Evolutionary conservation across 805 yeast species (phyloP).

Genomic region (Ogataea degrootiae): DNA sequence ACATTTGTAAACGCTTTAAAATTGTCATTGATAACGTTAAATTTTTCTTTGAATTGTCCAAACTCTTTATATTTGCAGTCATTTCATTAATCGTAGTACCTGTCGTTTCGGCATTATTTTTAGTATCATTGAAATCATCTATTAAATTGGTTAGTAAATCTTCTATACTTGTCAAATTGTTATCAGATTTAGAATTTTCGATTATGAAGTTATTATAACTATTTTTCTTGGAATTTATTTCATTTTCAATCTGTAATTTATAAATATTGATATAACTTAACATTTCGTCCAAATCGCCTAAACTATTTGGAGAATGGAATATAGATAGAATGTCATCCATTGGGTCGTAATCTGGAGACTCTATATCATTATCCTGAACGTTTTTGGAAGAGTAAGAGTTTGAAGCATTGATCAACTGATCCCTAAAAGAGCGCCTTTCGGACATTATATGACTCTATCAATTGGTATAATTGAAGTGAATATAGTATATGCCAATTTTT

Average conservation of each 20-base stretch:
- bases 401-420: slow-evolving; percentile 21
- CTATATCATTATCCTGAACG: slow-evolving; percentile 18
- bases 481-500: no score
- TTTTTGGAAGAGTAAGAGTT: slow-evolving; percentile 2
- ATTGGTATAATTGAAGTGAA: no score
- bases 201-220: slow-evolving; percentile 28
- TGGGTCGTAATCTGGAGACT: slow-evolving; percentile 47
- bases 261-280: slow-evolving; percentile 46
- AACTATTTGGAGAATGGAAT: slow-evolving; percentile 45
- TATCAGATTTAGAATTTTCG: slow-evolving; percentile 16
- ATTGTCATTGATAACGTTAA: slow-evolving; percentile 81
- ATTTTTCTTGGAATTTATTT: slow-evolving; percentile 36
- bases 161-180: slow-evolving; percentile 21
- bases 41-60: slow-evolving; percentile 82
- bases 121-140: slow-evolving; percentile 42
- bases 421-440: slow-evolving; percentile 16
- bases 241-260: slow-evolving; percentile 43
- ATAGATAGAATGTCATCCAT: slow-evolving; percentile 45
- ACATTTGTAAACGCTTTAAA: slow-evolving; percentile 80
- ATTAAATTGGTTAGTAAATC: slow-evolving; percentile 38
- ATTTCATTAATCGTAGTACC: slow-evolving; percentile 59
- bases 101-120: slow-evolving; percentile 46
- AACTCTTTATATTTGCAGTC: slow-evolving; percentile 70
- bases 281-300: slow-evolving; percentile 47
- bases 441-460: background rate